Evolutionary conservation across 179 eudicot genomes (phyloP).

Genomic region (Gypsophila paniculata): DNA sequence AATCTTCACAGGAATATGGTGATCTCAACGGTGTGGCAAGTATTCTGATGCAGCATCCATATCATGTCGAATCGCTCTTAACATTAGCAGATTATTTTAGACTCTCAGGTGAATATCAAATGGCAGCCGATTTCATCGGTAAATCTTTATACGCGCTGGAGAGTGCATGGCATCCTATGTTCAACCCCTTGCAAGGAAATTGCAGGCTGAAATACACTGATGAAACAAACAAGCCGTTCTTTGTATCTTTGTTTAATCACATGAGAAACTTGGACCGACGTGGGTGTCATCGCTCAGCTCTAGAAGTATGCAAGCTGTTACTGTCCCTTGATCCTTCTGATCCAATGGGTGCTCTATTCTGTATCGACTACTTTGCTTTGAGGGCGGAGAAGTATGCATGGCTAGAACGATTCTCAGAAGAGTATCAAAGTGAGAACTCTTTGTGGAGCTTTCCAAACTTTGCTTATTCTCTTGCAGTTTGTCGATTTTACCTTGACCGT

Average conservation of each 20-base stretch:
- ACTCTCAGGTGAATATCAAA: conserved; percentile 82
- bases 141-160: conserved; percentile 88
- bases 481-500: conserved; percentile 71
- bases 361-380: conserved; percentile 79
- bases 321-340: conserved; percentile 88
- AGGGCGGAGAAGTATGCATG: conserved; percentile 89
- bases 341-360: conserved; percentile 77
- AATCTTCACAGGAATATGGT: conserved; percentile 66
- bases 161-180: conserved; percentile 97
- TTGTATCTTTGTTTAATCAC: conserved; percentile 65
- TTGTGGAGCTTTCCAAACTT: conserved; percentile 89
- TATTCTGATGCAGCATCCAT: conserved; percentile 72
- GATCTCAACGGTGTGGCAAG: conserved; percentile 83
- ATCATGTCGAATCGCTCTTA: conserved; percentile 80
- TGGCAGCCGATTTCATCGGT: conserved; percentile 66
- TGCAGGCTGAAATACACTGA: conserved; percentile 66
- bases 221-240: conserved; percentile 70
- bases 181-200: conserved; percentile 67
- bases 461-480: conserved; percentile 79
- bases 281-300: conserved; percentile 95
- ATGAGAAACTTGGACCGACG: conserved; percentile 92
- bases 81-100: conserved; percentile 82
- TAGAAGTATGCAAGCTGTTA: conserved; percentile 85
- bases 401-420: conserved; percentile 80
- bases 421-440: conserved; percentile 56